Base-by-base conservation (phyloP, 73 alveolate species). In the Durusdinium trenchii region DNA sequence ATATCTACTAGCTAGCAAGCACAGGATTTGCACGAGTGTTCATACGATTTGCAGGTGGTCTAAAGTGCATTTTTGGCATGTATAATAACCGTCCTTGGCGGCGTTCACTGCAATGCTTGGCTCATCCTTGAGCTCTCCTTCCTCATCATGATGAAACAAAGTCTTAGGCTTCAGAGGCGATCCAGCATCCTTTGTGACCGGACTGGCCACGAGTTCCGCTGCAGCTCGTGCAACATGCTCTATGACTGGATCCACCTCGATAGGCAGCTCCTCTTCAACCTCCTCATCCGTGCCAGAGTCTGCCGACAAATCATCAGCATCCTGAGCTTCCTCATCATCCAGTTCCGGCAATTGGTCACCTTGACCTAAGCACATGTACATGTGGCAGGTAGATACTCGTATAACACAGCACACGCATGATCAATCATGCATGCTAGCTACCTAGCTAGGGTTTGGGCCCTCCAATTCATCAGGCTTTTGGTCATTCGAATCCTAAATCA, bases 261-360 rank as follows among this genome's bases (percentile, higher is more conserved):
- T 14, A 7, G 78, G n/a, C n/a, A n/a, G 42, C 78, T 64, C 78
- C 32, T 64, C 78, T 40, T 64, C 78, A 64, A 23, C 9, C 78
- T 64, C 78, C 78, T 64, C 78, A 26, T 64, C 78, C 20, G 78
- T 64, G 5, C 78, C 78, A 64, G 78, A 64, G 78, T 64, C 78
- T 26, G 16, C 78, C 32, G 78, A 14, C 7, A 64, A 23, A 64
- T 64, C 78, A n/a, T n/a, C n/a, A n/a, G n/a, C n/a, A n/a, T n/a
- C n/a, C n/a, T n/a, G n/a, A 12, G 78, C 42, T 10, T 64, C 78
- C 23, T 64, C 78, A 64, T 64, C 78, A 7, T 64, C 78, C 42
- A 64, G 78, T 64, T 64, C 78, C 7, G 78, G 78, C 5, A 64
- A 40, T 4, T 64, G 43, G 32, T 9, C 43, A 9, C 32, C 78